Evolutionary conservation across 106 monocot species (phyloP), one percentile per base, ranked within the genome.

Genomic region (Iris macrosiphon): DNA sequence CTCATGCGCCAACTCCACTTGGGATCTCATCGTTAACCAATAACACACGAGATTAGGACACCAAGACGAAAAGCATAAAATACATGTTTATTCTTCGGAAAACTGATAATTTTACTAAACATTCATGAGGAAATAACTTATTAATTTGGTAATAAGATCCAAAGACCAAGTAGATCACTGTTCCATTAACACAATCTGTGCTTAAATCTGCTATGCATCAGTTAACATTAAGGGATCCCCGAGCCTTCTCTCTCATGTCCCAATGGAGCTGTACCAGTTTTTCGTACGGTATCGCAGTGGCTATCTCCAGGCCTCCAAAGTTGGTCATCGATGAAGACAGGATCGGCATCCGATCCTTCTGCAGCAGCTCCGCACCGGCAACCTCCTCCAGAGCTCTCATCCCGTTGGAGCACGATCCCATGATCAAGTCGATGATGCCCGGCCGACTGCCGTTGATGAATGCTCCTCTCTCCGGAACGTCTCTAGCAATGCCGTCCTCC

Each of bases 401-500:
- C 37, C 39, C 47, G 2, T 41, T 39, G 18, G 15, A 32, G 22
- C 49, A 31, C 2, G 28, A 9, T 10, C 67, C 60, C 24, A 67
- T 9, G 26, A 74, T 60, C 33, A 67, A 26, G 31, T 74, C 67
- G 1, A 67, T 40, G 29, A 61, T 31, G 14, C 74, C 74, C 0
- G 74, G 54, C 42, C n/a, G n/a, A 5, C 46, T 31, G 6, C 74
- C 67, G 38, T 45, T 16, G 34, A 61, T 61, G 40, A 67, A 67
- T 6, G 67, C 52, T 2, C 61, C 74, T 11, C 39, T 44, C 3
- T 31, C 39, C 12, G 24, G 37, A 15, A 74, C 20, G 4, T 74
- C 74, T 17, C 55, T 37, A 8, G 34, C 19, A 22, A 74, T 53
- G 4, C 67, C 67, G 6, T 67, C 61, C 53, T 74, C 74, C 21